Conservation (phyloP, 1,284 basidiomycete species). For the Lignosus rhinocerotis region DNA sequence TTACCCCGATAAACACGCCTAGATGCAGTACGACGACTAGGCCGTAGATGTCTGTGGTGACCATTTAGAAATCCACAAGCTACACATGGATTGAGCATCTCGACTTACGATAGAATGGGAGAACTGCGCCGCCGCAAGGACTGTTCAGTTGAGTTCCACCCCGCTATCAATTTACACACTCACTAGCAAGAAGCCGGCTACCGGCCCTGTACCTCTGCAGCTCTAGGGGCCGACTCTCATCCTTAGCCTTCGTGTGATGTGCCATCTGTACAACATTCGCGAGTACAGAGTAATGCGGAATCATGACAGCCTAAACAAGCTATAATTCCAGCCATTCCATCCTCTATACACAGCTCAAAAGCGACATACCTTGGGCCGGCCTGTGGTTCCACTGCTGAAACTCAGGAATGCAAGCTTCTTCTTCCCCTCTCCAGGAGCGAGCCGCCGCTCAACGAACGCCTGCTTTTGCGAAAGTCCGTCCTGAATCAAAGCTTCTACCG, state of each 20-base stretch:
- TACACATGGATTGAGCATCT: neutral
- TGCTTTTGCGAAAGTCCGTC: slow-evolving; percentile 45
- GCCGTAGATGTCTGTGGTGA: slow-evolving; percentile 63
- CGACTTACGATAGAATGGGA: slow-evolving; percentile 36
- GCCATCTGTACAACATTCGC: slow-evolving; percentile 67
- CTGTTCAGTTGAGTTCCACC: neutral
- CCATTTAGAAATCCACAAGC: neutral
- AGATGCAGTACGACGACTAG: slow-evolving; percentile 56
- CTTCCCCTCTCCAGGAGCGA: slow-evolving; percentile 62
- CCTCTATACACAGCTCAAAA: neutral
- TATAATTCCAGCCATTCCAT: neutral
- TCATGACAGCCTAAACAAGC: slow-evolving; percentile 59
- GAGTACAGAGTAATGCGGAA: slow-evolving; percentile 68
- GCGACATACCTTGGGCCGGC: slow-evolving; percentile 66
- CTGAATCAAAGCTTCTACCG: slow-evolving; percentile 53
- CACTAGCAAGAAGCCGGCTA: slow-evolving; percentile 53
- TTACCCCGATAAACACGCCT: slow-evolving; percentile 50
- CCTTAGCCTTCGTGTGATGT: slow-evolving; percentile 49
- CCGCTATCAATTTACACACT: slow-evolving; percentile 23
- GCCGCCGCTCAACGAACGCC: slow-evolving; percentile 47
- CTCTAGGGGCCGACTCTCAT: slow-evolving; percentile 34
- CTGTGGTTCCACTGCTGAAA: slow-evolving; percentile 82
- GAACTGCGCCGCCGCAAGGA: slow-evolving; percentile 18
- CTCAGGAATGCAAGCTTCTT: slow-evolving; percentile 71
- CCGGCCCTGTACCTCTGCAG: slow-evolving; percentile 49